Percentiles rank a stretch among this genome's conserved stretches.
phyloP scores from a whole-genome alignment of 2,329 filamentous ascomycete species.

The Fusarium cicatricum region DNA sequence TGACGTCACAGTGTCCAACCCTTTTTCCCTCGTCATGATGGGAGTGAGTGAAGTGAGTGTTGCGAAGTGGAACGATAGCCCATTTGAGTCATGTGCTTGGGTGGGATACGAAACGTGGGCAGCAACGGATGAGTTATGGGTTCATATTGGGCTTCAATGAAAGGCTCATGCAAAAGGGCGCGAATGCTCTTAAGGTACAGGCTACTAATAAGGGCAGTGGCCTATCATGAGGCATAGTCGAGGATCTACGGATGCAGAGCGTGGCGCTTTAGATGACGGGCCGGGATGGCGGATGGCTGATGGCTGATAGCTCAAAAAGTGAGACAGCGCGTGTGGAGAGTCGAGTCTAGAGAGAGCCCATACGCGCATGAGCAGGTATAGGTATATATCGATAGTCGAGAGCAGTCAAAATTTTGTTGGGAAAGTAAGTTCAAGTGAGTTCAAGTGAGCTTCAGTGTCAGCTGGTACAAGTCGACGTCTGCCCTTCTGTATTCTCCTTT shows the following conservation, averaged over 20 bases:
- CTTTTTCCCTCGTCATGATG: slow-evolving; percentile 1
- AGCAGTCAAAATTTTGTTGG: slow-evolving; percentile 13
- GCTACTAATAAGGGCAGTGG: not conserved
- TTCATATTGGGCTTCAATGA: slow-evolving; percentile 11
- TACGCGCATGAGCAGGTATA: slow-evolving; percentile 25
- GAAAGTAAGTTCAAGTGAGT: slow-evolving; percentile 4
- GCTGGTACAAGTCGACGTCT: slow-evolving; percentile 10
- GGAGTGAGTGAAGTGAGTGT: slow-evolving; percentile 7
- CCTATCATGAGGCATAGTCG: slow-evolving; percentile 17
- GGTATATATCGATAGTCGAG: slow-evolving; percentile 5
- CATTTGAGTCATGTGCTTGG: slow-evolving; percentile 19
- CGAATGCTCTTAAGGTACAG: not conserved
- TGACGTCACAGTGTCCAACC: slow-evolving; percentile 2
- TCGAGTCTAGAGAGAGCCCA: slow-evolving; percentile 20
- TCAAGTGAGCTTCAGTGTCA: slow-evolving; percentile 23
- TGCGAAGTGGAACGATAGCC: slow-evolving; percentile 13
- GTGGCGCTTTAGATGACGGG: slow-evolving; percentile 11
- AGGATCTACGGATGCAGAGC: slow-evolving; percentile 5
- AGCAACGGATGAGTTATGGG: slow-evolving; percentile 11
- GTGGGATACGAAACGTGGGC: not conserved
- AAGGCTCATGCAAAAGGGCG: not conserved
- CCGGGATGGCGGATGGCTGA: slow-evolving; percentile 1
- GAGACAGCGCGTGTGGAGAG: slow-evolving; percentile 21
- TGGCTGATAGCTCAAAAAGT: slow-evolving; percentile 6
- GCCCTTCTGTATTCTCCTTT: not conserved